A percentile compares a stretch with the other conserved stretches of the same genome.
These are phyloP conservation scores for Phytophthora idaei DNA, from an alignment of 352 stramenopile genomes.

Conservation along the genomic window DNA sequence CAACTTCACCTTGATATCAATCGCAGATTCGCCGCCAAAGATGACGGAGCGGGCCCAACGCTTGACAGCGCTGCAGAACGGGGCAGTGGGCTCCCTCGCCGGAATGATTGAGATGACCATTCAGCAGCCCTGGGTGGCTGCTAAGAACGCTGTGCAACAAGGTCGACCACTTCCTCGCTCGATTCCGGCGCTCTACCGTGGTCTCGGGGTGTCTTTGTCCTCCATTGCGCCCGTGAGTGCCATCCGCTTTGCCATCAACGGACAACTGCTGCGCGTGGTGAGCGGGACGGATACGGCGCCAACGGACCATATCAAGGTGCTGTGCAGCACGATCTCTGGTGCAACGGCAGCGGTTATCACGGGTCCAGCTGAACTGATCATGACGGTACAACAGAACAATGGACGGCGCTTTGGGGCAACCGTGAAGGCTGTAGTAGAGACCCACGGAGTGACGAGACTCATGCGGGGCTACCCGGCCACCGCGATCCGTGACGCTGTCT, in stretches of 20 bases:
- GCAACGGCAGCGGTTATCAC: slow-evolving; percentile 63
- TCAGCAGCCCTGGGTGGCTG: slow-evolving; percentile 81
- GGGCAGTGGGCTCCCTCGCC: slow-evolving; percentile 72
- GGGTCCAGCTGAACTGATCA: slow-evolving; percentile 75
- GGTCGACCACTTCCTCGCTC: slow-evolving; percentile 63
- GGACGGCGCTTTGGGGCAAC: slow-evolving; percentile 64
- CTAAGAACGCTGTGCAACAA: slow-evolving; percentile 89
- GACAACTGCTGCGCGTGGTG: slow-evolving; percentile 54
- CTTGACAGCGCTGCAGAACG: slow-evolving; percentile 72
- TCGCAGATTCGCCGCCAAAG: slow-evolving; percentile 4
- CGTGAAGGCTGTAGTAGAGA: slow-evolving; percentile 51
- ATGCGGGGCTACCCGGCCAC: slow-evolving; percentile 65
- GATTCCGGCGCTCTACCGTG: slow-evolving; percentile 70
- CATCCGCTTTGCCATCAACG: slow-evolving; percentile 81
- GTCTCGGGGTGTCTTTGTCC: slow-evolving; percentile 72
- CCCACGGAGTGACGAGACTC: slow-evolving; percentile 53
- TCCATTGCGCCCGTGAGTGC: slow-evolving; percentile 81
- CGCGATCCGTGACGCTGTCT: slow-evolving; percentile 66
- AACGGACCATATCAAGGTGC: slow-evolving; percentile 61
- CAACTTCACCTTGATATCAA: slow-evolving; percentile 23
- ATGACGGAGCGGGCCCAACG: slow-evolving; percentile 62
- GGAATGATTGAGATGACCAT: slow-evolving; percentile 85
- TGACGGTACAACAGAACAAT: slow-evolving; percentile 85
- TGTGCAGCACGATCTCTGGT: slow-evolving; percentile 59
- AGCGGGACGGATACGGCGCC: slow-evolving; percentile 19